Evolutionary conservation across 2,329 filamentous ascomycete species (phyloP).

Genomic region (Dactylellina drechsleri): DNA sequence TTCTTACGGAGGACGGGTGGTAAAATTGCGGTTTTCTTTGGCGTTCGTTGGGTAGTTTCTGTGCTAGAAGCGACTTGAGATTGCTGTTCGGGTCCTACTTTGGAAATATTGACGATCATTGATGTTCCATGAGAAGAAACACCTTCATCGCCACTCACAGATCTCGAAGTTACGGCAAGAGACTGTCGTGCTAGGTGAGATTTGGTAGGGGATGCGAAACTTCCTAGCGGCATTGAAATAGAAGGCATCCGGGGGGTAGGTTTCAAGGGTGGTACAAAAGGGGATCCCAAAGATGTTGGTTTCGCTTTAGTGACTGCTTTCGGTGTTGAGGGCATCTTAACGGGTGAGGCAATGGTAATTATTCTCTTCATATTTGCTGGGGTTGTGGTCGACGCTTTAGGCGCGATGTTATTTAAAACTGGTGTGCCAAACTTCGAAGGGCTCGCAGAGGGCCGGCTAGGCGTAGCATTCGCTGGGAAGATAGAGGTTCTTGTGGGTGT

Average conservation of each 20-base stretch:
- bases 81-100: slow-evolving; percentile 8
- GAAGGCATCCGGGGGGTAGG: neutral
- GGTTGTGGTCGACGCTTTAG: neutral
- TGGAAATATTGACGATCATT: slow-evolving; percentile 23
- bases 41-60: neutral
- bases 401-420: neutral
- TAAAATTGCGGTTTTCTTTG: neutral
- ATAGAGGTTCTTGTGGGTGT: neutral
- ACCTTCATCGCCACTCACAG: slow-evolving; percentile 8
- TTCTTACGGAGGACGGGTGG: slow-evolving; percentile 31
- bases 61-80: neutral
- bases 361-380: neutral
- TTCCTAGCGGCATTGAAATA: slow-evolving; percentile 9
- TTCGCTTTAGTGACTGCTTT: slow-evolving; percentile 11
- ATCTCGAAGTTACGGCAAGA: slow-evolving; percentile 4
- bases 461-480: neutral
- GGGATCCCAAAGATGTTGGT: slow-evolving; percentile 14
- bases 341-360: slow-evolving; percentile 2
- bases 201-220: slow-evolving; percentile 41
- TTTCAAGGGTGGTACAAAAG: slow-evolving; percentile 30
- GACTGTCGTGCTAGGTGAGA: slow-evolving; percentile 29
- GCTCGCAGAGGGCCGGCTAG: neutral
- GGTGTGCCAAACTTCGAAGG: neutral
- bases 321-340: slow-evolving; percentile 18
- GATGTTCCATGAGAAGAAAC: slow-evolving; percentile 4